Conservation (phyloP, 176 grass and related monocot species). For the Eragrostis nindensis region DNA sequence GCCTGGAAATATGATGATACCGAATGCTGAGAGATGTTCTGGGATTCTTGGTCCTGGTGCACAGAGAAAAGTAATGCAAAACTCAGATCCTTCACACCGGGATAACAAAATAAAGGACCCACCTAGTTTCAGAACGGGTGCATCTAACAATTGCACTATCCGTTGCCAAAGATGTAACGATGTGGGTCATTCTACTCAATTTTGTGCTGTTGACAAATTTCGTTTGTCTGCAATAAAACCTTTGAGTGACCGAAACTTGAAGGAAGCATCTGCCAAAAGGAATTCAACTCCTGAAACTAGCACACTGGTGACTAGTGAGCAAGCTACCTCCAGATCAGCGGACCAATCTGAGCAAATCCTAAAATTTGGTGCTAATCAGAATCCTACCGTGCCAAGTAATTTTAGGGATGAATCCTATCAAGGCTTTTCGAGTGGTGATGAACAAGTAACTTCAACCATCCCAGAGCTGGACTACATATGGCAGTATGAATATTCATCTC, state of each 20-base stretch:
- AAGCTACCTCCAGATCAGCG: slow-evolving; percentile 27
- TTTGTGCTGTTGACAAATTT: slow-evolving; percentile 61
- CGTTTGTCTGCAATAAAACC: slow-evolving; percentile 61
- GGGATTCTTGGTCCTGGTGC: slow-evolving; percentile 54
- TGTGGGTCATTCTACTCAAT: slow-evolving; percentile 70
- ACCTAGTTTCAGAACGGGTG: slow-evolving; percentile 44
- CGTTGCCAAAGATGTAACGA: slow-evolving; percentile 84
- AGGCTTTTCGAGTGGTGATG: slow-evolving; percentile 40
- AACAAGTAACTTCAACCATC: slow-evolving; percentile 56
- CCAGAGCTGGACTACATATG: slow-evolving; percentile 80
- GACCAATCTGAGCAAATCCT: slow-evolving; percentile 45
- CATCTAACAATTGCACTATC: slow-evolving; percentile 29
- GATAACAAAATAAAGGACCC: slow-evolving; percentile 58
- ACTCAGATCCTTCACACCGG: slow-evolving; percentile 33
- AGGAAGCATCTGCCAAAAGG: slow-evolving; percentile 46
- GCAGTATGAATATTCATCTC: slow-evolving; percentile 73
- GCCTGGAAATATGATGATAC: slow-evolving; percentile 39
- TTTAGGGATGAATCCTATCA: slow-evolving; percentile 42
- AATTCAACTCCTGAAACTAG: slow-evolving; percentile 36
- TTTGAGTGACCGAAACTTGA: slow-evolving; percentile 58
- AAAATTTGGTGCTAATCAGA: slow-evolving; percentile 39
- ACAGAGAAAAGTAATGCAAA: slow-evolving; percentile 49
- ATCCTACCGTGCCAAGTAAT: slow-evolving; percentile 30
- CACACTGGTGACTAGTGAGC: slow-evolving; percentile 29
- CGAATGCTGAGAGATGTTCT: slow-evolving; percentile 46